These are phyloP conservation scores for Boletus semigastroideus DNA, from an alignment of 1,284 basidiomycete genomes.

Conservation along the genomic window DNA sequence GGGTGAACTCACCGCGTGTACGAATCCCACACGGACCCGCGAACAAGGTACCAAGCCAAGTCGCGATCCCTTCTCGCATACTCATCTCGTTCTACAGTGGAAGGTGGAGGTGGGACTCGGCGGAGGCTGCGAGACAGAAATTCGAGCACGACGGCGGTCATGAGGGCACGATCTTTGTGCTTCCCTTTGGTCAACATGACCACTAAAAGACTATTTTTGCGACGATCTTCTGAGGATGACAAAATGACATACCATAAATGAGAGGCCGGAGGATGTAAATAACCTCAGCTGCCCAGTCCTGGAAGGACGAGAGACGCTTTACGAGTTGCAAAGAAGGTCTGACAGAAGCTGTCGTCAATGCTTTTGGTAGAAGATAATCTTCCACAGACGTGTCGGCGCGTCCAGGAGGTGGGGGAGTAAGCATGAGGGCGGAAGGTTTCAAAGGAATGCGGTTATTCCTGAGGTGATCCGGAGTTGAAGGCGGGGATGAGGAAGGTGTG, in stretches of 20 bases:
- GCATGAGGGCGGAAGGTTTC: conserved; percentile 49
- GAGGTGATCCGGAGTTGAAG: conserved; percentile 69
- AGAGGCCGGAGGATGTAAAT: conserved; percentile 69
- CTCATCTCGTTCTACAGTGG: conserved; percentile 71
- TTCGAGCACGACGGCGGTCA: conserved; percentile 60
- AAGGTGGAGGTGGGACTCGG: conserved; percentile 58
- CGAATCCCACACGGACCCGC: conserved; percentile 85
- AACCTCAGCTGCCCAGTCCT: conserved; percentile 70
- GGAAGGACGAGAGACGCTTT: conserved; percentile 54
- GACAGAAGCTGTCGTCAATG: conserved; percentile 67
- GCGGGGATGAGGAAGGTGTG: conserved; percentile 50
- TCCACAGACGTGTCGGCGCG: conserved; percentile 59
- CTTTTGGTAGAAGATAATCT: conserved; percentile 78
- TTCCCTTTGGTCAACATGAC: conserved; percentile 31
- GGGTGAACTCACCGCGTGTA: conserved; percentile 66
- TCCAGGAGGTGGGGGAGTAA: conserved; percentile 51
- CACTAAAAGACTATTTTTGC: conserved; percentile 28
- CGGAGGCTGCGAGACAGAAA: conserved; percentile 67
- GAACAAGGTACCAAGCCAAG: conserved; percentile 83
- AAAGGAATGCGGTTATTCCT: conserved; percentile 75
- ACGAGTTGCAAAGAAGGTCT: conserved; percentile 66
- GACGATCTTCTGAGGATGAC: conserved; percentile 12
- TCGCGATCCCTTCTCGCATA: conserved; percentile 81
- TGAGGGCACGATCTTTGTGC: conserved; percentile 49
- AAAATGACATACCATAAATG: conserved; percentile 60